These are phyloP conservation scores for Ustilaginoidea virens DNA, from an alignment of 2,329 filamentous ascomycete species.

Conservation along the genomic window DNA sequence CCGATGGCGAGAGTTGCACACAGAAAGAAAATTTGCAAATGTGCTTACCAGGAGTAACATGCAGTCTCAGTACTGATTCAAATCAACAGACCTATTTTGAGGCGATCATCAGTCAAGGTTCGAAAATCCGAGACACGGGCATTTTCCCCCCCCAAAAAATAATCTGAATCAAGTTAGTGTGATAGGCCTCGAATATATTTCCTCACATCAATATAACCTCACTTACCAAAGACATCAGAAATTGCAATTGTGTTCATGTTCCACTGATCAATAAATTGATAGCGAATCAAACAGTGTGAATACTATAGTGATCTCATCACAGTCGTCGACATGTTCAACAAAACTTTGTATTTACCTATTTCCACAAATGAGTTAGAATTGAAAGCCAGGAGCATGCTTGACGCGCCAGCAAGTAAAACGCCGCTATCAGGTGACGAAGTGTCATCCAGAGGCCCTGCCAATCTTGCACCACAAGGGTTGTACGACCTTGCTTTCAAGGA, in stretches of 20 bases:
- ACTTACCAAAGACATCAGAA: conserved; percentile 33
- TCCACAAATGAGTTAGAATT: conserved; percentile 13
- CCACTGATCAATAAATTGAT: conserved; percentile 20
- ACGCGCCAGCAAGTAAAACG: too few species aligned
- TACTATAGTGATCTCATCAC: conserved; percentile 36
- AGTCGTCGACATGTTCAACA: conserved; percentile 3
- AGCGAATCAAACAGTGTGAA: conserved; percentile 45
- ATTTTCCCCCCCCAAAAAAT: too few species aligned
- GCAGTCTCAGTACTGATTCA: neutral
- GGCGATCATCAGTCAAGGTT: too few species aligned
- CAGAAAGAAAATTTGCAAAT: neutral
- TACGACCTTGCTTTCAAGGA: conserved; percentile 41
- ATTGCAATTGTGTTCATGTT: conserved; percentile 38
- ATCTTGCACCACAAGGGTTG: conserved; percentile 41
- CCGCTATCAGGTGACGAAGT: conserved; percentile 49
- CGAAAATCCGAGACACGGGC: too few species aligned
- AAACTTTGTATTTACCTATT: conserved; percentile 14
- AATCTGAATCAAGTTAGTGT: too few species aligned
- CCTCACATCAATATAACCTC: too few species aligned
- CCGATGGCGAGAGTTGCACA: conserved; percentile 18
- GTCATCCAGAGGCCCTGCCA: conserved; percentile 44
- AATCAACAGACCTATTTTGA: neutral
- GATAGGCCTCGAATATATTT: too few species aligned
- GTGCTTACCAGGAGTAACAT: neutral
- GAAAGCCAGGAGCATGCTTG: conserved; percentile 3